Base-by-base conservation (phyloP, 768 basidiomycete genomes). In the Rhodotorula graminis region DNA sequence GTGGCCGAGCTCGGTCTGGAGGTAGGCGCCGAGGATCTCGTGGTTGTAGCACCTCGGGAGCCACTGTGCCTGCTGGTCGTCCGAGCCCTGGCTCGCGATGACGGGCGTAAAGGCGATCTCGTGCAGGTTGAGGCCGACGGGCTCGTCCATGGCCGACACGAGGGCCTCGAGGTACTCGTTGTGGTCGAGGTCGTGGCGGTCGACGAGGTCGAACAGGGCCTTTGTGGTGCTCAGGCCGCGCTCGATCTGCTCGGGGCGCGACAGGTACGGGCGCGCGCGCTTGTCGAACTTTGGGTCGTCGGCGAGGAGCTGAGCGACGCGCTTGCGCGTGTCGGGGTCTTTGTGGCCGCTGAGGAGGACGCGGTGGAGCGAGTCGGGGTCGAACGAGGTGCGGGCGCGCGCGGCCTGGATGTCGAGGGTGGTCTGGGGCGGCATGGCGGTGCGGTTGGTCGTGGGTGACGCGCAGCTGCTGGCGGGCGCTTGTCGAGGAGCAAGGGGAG, bases 71-170 rank as follows among this genome's bases (percentile, higher is more conserved):
- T 88, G 68, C 31, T 90, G 82, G 21, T 83, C 82, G 1, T 85
- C 81, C 0, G 86, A 86, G 0, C 83, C 88, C 81, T 90, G 89
- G 2, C 85, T 84, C 62, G 82, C 75, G 65, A 91, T 84, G 21
- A 91, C 87, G 6, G 90, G 89, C 64, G 86, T 84, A 76, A 91
- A 91, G 0, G 88, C 82, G 7, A 81, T 64, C 52, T 79, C 74
- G 64, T 85, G 84, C 58, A 85, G 74, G 55, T 64, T 64, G 29
- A 89, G 84, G 0, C 89, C 85, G 16, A 87, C 79, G 4, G 76
- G 52, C 60, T 90, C 88, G 71, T 87, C 87, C 33, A 87, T 60
- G 21, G 85, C 78, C 14, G 78, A 60, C 5, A 57, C 79, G 33
- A 85, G 79, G 0, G 88, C 89, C 18, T 83, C 75, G 37, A 70